These are phyloP conservation scores for Carex pumila DNA, from an alignment of 176 grass and related monocot genomes.

Conservation along the genomic window DNA sequence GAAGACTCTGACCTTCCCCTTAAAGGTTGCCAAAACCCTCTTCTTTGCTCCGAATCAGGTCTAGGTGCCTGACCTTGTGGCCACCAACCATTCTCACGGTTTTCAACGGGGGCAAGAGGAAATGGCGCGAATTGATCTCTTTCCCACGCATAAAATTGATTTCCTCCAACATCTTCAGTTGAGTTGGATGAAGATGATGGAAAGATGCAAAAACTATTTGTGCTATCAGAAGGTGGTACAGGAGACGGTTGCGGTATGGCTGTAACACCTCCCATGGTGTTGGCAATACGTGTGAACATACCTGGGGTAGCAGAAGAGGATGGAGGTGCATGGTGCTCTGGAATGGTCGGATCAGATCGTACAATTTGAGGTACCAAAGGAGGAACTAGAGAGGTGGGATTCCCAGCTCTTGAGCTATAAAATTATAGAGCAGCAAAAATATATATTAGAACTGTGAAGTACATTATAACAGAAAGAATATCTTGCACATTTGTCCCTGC, in stretches of 20 bases:
- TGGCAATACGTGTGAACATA: constrained; percentile 32
- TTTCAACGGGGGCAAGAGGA: constrained; percentile 51
- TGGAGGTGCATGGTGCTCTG: constrained; percentile 50
- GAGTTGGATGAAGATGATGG: constrained; percentile 45
- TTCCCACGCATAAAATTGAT: constrained; percentile 70
- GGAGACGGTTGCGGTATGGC: constrained; percentile 22
- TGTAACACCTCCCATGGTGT: constrained; percentile 15
- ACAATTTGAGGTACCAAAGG: constrained; percentile 55
- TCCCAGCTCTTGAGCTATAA: constrained; percentile 68
- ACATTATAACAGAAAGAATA: neutral
- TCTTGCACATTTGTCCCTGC: neutral
- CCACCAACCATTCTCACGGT: constrained; percentile 63
- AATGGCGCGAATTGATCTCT: constrained; percentile 55
- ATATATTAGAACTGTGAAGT: neutral
- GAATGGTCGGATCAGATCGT: constrained; percentile 47
- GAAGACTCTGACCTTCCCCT: neutral
- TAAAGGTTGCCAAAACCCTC: constrained; percentile 12
- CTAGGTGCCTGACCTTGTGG: constrained; percentile 1
- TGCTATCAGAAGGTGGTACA: constrained; percentile 30
- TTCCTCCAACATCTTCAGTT: constrained; percentile 51
- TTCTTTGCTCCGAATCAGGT: constrained; percentile 12
- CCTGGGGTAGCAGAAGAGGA: constrained; percentile 37
- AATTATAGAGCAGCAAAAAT: constrained; percentile 15
- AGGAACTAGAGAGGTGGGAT: constrained; percentile 54
- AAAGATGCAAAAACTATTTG: constrained; percentile 44